Base-by-base conservation (phyloP, 768 basidiomycete genomes). In the Suillus discolor region DNA sequence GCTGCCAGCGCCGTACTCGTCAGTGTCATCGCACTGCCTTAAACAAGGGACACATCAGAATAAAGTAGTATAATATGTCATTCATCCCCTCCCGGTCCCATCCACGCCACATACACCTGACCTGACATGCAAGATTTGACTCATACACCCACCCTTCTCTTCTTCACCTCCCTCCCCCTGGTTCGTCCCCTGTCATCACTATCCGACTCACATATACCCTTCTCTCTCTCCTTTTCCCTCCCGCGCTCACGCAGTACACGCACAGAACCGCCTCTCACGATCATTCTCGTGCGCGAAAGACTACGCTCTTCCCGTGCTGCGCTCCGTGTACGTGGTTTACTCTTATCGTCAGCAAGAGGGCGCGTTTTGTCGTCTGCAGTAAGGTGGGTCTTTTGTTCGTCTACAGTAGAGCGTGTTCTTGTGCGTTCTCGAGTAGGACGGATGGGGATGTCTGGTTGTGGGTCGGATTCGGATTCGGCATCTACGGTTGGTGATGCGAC, bases 101-200 rank as follows among this genome's bases (percentile, higher is more conserved):
- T 51, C 51, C 51, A 51, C 23, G 23, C 49, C 23, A 23, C 49
- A 25, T 18, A 18, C 12, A 13, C 12, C 39, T 41, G 39, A 41
- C 15, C 39, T 41, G 6, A 18, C 41, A 44, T 18, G 6, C 49
- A 51, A 8, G 16, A 11, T 38, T 38, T 23, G 15, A 31, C 18
- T 69, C 66, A 69, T n/a, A 54, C 66, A 28, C 16, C 68, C 4
- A 76, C 63, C 3, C 75, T 73, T 55, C 75, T 76, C 68, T 62
- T 78, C 75, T 76, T 76, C 57, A 72, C 68, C 5, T 63, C 70
- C 12, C 75, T 69, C 15, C 74, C 75, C 15, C 72, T 63, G 1
- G 25, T 45, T 23, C 25, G 47, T 62, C 12, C 63, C 39, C 66
- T 69, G 8, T 38, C 61, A 4, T 70, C 70, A 1, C 67, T 61